Base-by-base conservation (phyloP, 2,329 filamentous ascomycete genomes). In the Cladosporium halotolerans region DNA sequence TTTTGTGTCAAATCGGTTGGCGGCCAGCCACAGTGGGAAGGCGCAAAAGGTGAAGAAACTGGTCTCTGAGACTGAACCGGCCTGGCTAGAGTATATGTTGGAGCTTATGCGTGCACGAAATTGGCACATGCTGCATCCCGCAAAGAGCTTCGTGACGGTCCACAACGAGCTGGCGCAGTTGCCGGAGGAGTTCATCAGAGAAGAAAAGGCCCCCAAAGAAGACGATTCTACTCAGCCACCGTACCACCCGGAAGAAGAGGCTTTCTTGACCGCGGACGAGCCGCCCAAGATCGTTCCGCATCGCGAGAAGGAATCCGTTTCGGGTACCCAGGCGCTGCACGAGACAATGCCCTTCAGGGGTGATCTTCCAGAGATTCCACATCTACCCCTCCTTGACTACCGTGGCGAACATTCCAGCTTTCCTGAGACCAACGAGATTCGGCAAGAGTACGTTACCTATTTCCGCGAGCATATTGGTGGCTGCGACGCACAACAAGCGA, bases 51-150 rank as follows among this genome's bases (percentile, higher is more conserved):
- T 23, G 40, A 44, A 45, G 31, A 89, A 87, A 64, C 58, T 78
- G 9, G 76, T 90, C n/a, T 82, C 83, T 45, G 83, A 83, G 58
- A 79, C 75, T 9, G 82, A 84, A 48, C 88, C 89, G 0, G 78
- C 86, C 0, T 93, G 89, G 84, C 76, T 89, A 53, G 87, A 95
- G 69, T 84, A 89, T 60, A 76, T 88, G 53, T 75, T 93, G 36
- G 85, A 89, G 64, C 78, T 96, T 13, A 86, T 88, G 58, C 82
- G 86, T 10, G 80, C 83, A 3, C 80, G 88, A 28, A 88, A 87
- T 10, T 96, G 95, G 70, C 83, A 80, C 61, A 83, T 88, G 50
- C 70, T 95, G 1, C 96, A 96, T 64, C 92, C 92, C 0, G 81
- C 83, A 36, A 61, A 61, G 2, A 57, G 79, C 68, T 72, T 95